Conservation (phyloP, 2,329 filamentous ascomycete species). For the Botrytis fragariae region DNA sequence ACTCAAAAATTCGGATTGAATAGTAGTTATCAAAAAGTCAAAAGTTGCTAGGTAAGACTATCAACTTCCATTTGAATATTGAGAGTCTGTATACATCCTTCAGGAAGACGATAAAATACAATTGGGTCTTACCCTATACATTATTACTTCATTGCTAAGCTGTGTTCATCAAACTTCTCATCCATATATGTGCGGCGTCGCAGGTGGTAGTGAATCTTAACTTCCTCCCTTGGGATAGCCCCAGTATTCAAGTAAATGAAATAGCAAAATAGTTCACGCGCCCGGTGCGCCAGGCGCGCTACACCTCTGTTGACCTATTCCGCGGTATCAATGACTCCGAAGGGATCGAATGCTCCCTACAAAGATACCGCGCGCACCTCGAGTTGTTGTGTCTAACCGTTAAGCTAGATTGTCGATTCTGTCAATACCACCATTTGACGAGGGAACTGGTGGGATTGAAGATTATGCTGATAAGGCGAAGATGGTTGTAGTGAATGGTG, state of each 20-base stretch:
- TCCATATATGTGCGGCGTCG: not conserved
- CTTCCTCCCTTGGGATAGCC: not conserved
- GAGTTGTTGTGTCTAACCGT: not conserved
- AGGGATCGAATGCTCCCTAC: not conserved
- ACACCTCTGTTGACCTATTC: not conserved
- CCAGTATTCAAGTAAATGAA: not conserved
- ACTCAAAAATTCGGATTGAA: constrained; percentile 3
- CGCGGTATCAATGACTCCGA: not conserved
- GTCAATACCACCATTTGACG: not conserved
- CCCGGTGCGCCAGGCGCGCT: not conserved
- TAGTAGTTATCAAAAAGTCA: not conserved
- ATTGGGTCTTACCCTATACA: not conserved
- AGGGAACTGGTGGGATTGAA: not conserved
- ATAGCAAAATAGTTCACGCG: not conserved
- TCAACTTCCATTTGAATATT: not conserved
- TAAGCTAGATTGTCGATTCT: not conserved
- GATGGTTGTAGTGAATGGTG: not conserved
- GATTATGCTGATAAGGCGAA: not conserved
- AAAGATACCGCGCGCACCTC: not conserved
- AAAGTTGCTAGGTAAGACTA: not conserved
- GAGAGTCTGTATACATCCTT: not conserved
- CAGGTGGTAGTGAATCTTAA: not conserved
- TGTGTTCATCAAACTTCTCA: not conserved
- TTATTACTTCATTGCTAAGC: not conserved
- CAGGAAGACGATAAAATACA: not conserved